phyloP scores from a whole-genome alignment of 2,329 filamentous ascomycete species.

The Tolypocladium album region DNA sequence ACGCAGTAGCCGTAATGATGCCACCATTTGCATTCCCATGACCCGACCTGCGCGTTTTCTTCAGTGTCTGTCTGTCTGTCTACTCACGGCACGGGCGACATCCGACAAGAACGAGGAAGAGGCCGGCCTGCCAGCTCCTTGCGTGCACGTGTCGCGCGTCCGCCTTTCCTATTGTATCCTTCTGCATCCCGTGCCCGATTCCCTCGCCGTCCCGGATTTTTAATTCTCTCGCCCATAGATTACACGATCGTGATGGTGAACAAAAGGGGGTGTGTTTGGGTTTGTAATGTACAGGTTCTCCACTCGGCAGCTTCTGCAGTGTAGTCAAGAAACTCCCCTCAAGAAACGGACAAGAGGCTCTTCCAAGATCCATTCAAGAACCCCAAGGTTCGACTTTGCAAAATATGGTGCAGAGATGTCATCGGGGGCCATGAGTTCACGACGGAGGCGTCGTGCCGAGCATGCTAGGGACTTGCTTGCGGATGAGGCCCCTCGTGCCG shows the following conservation, averaged over 20 bases:
- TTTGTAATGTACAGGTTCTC: background rate
- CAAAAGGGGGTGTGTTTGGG: background rate
- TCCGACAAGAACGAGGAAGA: background rate
- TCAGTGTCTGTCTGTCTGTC: background rate
- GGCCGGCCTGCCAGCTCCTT: background rate
- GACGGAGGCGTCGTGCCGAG: slow-evolving; percentile 29
- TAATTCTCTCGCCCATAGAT: background rate
- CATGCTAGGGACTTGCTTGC: slow-evolving; percentile 46
- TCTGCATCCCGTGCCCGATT: background rate
- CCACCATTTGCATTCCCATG: background rate
- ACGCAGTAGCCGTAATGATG: background rate
- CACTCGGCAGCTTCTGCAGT: background rate
- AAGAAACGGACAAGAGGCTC: background rate
- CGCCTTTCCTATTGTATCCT: background rate
- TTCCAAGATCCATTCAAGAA: background rate
- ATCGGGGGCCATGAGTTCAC: slow-evolving; percentile 10
- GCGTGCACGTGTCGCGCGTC: background rate
- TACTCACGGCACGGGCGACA: background rate
- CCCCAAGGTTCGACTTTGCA: background rate
- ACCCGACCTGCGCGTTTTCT: background rate
- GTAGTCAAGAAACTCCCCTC: background rate
- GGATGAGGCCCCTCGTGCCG: slow-evolving; percentile 35
- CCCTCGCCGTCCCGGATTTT: background rate
- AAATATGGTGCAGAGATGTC: background rate
- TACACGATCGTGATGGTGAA: background rate